phyloP scores from a whole-genome alignment of 202 grass and related monocot species.

The Schoenoplectus triqueter region DNA sequence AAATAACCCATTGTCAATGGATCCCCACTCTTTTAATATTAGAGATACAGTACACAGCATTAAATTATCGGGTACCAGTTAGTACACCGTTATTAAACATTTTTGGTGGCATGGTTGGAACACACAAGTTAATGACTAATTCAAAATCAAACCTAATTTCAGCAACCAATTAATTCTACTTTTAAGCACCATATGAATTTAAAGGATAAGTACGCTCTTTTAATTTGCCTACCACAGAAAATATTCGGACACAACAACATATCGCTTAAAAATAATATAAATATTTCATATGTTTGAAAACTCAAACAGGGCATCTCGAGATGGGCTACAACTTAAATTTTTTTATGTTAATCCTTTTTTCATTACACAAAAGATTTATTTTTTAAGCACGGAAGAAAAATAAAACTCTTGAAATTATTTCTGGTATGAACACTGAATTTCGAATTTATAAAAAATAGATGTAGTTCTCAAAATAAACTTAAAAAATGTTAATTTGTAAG shows the following conservation, averaged over 20 bases:
- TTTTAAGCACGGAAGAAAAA: not conserved
- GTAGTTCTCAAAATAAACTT: not conserved
- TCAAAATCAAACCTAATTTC: slow-evolving; percentile 27
- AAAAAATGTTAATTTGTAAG: not conserved
- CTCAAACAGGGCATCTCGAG: not conserved
- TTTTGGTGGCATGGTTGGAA: slow-evolving; percentile 1
- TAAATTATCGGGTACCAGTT: not conserved
- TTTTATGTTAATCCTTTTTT: not conserved
- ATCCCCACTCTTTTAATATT: not conserved
- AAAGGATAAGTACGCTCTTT: not conserved
- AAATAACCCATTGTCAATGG: too few species aligned
- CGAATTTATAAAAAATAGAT: not conserved
- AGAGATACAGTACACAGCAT: not conserved
- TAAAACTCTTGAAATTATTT: not conserved
- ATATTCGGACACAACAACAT: not conserved
- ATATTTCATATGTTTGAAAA: not conserved
- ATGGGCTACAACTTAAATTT: too few species aligned
- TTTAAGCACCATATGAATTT: not conserved
- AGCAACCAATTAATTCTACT: slow-evolving; percentile 4
- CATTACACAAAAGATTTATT: not conserved
- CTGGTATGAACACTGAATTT: not conserved
- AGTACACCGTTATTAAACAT: not conserved
- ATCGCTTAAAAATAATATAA: not conserved
- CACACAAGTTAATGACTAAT: slow-evolving; percentile 13
- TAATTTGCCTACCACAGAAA: not conserved